These are phyloP conservation scores for Pecoramyces ruminantium DNA, from an alignment of 192 early-diverging fungal species.

Conservation along the genomic window DNA sequence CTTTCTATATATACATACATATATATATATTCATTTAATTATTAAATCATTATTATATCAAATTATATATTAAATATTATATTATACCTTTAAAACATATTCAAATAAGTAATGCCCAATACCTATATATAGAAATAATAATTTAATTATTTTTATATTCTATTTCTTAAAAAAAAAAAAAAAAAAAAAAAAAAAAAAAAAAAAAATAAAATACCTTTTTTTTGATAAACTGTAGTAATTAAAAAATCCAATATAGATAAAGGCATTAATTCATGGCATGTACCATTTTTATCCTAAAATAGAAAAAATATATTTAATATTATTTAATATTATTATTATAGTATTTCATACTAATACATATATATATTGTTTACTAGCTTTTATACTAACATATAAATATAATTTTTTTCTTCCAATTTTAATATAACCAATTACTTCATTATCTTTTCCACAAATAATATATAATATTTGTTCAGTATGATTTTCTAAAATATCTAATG, in stretches of 20 bases:
- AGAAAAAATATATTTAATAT: neutral
- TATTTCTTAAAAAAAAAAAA: no score
- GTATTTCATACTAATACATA: no score
- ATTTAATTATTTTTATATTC: no score
- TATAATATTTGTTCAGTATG: neutral
- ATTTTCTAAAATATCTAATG: neutral
- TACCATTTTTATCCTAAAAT: neutral
- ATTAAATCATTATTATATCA: no score
- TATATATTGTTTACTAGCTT: no score
- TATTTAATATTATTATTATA: no score
- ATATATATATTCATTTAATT: no score
- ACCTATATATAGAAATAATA: neutral
- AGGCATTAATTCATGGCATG: neutral
- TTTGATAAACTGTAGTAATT: neutral
- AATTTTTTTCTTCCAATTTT: neutral
- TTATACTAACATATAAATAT: neutral
- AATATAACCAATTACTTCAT: neutral
- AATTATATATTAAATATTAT: no score
- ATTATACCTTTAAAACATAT: neutral
- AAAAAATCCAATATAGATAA: neutral
- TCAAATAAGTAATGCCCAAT: neutral
- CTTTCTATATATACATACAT: neutral
- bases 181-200: no score
- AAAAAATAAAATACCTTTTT: neutral
- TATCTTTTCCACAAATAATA: neutral